phyloP scores from a whole-genome alignment of 2,329 filamentous ascomycete species.

The Aspergillus fumigatus region DNA sequence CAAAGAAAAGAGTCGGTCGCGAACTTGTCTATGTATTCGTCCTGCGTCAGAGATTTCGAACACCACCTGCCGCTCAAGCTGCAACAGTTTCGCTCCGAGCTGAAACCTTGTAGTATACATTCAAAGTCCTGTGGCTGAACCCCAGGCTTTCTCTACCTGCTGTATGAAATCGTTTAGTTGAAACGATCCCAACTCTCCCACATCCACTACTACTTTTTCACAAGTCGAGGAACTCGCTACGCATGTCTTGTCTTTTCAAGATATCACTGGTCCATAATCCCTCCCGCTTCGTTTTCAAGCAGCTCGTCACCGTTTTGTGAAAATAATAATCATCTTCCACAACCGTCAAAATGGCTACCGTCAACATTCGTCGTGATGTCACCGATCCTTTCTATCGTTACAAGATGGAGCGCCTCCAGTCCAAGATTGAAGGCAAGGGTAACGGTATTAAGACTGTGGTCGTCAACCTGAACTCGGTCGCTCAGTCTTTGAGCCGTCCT shows the following conservation, averaged over 20 bases:
- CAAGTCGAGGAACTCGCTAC: constrained; percentile 31
- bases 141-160: constrained; percentile 22
- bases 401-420: constrained; percentile 99
- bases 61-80: constrained; percentile 91
- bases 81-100: constrained; percentile 93
- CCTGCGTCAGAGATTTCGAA: constrained; percentile 90
- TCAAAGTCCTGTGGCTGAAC: constrained; percentile 89
- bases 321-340: constrained; percentile 23
- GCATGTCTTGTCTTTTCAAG: constrained; percentile 57
- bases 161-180: constrained; percentile 20
- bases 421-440: constrained; percentile 99
- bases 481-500: constrained; percentile 84
- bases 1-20: constrained; percentile 27
- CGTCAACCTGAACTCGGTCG: constrained; percentile 92
- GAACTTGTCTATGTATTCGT: constrained; percentile 95
- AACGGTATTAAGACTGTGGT: constrained; percentile 99
- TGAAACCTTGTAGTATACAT: constrained; percentile 87
- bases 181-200: constrained; percentile 32
- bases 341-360: constrained; percentile 79
- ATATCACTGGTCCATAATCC: constrained; percentile 42
- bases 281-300: constrained; percentile 30
- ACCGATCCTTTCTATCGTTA: constrained; percentile 99
- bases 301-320: constrained; percentile 20
- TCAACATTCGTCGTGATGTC: constrained; percentile 98
- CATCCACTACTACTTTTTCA: constrained; percentile 9